Evolutionary conservation across 1,284 basidiomycete genomes (phyloP).

Genomic region (Hypsizygus ulmarius): DNA sequence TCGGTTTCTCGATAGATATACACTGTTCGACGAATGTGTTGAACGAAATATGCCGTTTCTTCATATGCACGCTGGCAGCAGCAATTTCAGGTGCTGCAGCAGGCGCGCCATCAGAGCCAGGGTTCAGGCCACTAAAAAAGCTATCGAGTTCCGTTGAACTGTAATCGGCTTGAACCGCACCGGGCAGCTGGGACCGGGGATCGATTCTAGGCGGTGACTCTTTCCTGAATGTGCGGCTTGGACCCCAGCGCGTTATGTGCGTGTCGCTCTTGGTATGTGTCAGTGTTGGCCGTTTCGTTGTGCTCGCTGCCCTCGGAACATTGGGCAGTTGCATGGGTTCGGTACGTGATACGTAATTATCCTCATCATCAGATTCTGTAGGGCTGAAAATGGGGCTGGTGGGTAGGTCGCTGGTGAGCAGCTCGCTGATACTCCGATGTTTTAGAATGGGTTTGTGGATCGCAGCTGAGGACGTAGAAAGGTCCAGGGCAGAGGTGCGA

Average conservation of each 20-base stretch:
- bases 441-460: slow-evolving; percentile 92
- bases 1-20: slow-evolving; percentile 86
- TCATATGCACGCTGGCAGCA: slow-evolving; percentile 27
- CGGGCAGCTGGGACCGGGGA: slow-evolving; percentile 28
- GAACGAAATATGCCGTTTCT: slow-evolving; percentile 88
- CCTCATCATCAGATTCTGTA: slow-evolving; percentile 42
- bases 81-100: slow-evolving; percentile 10
- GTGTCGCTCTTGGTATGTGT: slow-evolving; percentile 84
- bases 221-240: slow-evolving; percentile 53
- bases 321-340: slow-evolving; percentile 21
- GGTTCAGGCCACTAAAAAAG: slow-evolving; percentile 17
- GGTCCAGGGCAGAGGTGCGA: slow-evolving; percentile 38
- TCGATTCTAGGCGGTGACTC: slow-evolving; percentile 65
- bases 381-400: slow-evolving; percentile 57
- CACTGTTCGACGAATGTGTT: slow-evolving; percentile 98
- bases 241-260: slow-evolving; percentile 59
- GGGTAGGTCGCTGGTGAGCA: slow-evolving; percentile 68
- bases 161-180: slow-evolving; percentile 9
- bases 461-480: slow-evolving; percentile 27
- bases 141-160: slow-evolving; percentile 13
- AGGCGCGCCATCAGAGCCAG: slow-evolving; percentile 18
- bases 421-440: slow-evolving; percentile 89
- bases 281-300: slow-evolving; percentile 52
- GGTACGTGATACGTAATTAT: slow-evolving; percentile 18
- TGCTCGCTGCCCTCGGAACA: slow-evolving; percentile 18